Evolutionary conservation across 2,329 filamentous ascomycete species (phyloP).

Genomic region (Cylindrodendrum hubeiense): DNA sequence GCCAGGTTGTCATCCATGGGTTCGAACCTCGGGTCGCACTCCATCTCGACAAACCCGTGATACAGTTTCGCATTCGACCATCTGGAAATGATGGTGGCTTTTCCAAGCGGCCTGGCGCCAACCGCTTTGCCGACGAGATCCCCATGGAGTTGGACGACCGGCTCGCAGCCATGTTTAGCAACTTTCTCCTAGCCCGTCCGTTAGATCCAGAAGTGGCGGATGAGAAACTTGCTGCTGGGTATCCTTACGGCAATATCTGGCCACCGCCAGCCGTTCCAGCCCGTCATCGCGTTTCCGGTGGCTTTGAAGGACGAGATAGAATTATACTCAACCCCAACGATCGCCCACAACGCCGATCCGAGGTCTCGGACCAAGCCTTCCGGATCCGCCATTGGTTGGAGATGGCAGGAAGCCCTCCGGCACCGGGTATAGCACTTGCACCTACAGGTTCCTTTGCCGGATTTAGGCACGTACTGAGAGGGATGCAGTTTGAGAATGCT

Average conservation of each 20-base stretch:
- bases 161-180: constrained; percentile 69
- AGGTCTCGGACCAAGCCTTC: constrained; percentile 79
- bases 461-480: constrained; percentile 30
- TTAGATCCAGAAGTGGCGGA: constrained; percentile 52
- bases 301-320: constrained; percentile 37
- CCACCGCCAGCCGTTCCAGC: constrained; percentile 80
- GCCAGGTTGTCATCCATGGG: constrained; percentile 75
- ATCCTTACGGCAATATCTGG: constrained; percentile 74
- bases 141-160: constrained; percentile 64
- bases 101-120: constrained; percentile 39
- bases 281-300: constrained; percentile 61
- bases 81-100: constrained; percentile 38
- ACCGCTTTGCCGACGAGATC: constrained; percentile 63
- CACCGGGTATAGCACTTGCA: constrained; percentile 36
- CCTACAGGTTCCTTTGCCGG: constrained; percentile 30
- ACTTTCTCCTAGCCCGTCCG: constrained; percentile 75
- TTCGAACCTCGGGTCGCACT: constrained; percentile 79
- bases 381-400: constrained; percentile 83
- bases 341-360: constrained; percentile 61
- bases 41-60: constrained; percentile 79
- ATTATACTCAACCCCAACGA: constrained; percentile 44
- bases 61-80: constrained; percentile 62
- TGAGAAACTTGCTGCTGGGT: constrained; percentile 45
- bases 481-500: constrained; percentile 20
- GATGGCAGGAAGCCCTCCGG: constrained; percentile 58